phyloP scores from a whole-genome alignment of 495 filamentous ascomycete genomes.

The Aspergillus hancockii region DNA sequence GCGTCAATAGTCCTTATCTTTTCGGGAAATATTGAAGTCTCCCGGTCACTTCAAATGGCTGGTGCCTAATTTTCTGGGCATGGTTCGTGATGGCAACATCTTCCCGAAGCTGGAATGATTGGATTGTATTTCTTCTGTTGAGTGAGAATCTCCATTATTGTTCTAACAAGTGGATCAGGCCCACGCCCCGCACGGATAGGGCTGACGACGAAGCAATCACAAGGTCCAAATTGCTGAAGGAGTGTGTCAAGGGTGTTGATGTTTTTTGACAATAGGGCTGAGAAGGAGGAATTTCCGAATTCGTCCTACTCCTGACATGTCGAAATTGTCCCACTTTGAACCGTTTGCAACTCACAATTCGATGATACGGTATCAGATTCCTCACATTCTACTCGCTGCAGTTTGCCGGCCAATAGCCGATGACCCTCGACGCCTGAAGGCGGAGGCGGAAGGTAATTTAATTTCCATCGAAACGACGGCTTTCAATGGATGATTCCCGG shows the following conservation, averaged over 20 bases:
- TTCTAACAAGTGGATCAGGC: constrained; percentile 9
- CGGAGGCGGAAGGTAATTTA: neutral
- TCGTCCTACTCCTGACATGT: neutral
- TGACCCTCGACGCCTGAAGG: neutral
- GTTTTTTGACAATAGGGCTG: neutral
- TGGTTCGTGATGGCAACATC: constrained; percentile 4
- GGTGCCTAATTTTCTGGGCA: constrained; percentile 1
- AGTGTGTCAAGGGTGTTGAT: neutral
- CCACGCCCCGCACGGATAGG: constrained; percentile 19
- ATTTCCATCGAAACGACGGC: neutral
- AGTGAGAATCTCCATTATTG: neutral
- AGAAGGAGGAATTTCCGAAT: neutral
- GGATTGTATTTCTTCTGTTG: neutral
- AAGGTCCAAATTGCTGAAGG: neutral
- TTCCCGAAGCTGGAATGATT: neutral
- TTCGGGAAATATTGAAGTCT: neutral
- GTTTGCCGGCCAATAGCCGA: neutral
- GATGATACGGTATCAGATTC: neutral
- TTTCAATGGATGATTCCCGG: no score
- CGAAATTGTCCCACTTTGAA: neutral
- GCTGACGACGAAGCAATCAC: constrained; percentile 9
- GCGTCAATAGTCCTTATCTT: neutral
- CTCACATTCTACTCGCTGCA: neutral
- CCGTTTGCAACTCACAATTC: neutral
- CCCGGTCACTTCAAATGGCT: constrained; percentile 4